Percentiles rank a stretch among this genome's conserved stretches.
phyloP scores from a whole-genome alignment of 176 grass and related monocot species.

The Guadua angustifolia region DNA sequence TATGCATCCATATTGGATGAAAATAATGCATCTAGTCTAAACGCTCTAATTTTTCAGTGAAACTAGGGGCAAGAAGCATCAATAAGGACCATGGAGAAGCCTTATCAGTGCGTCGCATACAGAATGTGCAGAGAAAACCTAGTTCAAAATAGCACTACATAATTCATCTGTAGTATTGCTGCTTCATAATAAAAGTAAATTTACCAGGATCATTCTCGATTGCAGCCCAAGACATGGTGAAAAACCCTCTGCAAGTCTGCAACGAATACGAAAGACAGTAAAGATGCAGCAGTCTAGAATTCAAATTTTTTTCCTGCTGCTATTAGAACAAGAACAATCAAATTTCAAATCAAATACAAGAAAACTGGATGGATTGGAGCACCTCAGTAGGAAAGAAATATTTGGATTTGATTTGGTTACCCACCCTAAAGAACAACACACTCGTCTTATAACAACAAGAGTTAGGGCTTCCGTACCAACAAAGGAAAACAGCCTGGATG shows the following conservation, averaged over 20 bases:
- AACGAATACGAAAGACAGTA: neutral
- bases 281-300: neutral
- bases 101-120: neutral
- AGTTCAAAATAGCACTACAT: neutral
- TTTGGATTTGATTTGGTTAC: neutral
- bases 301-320: neutral
- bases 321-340: neutral
- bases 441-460: no score
- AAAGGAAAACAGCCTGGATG: no score
- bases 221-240: conserved; percentile 68
- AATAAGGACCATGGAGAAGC: neutral
- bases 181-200: neutral
- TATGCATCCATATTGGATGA: neutral
- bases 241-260: conserved; percentile 7
- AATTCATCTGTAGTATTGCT: neutral
- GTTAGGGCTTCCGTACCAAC: neutral
- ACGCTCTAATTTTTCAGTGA: neutral
- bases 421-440: neutral
- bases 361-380: neutral
- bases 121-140: neutral
- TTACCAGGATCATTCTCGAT: conserved; percentile 87
- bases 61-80: neutral
- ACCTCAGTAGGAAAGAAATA: neutral
- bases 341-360: neutral
- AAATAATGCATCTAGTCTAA: no score